phyloP scores from a whole-genome alignment of 441 rosid species.

The Adansonia rubrostipa region DNA sequence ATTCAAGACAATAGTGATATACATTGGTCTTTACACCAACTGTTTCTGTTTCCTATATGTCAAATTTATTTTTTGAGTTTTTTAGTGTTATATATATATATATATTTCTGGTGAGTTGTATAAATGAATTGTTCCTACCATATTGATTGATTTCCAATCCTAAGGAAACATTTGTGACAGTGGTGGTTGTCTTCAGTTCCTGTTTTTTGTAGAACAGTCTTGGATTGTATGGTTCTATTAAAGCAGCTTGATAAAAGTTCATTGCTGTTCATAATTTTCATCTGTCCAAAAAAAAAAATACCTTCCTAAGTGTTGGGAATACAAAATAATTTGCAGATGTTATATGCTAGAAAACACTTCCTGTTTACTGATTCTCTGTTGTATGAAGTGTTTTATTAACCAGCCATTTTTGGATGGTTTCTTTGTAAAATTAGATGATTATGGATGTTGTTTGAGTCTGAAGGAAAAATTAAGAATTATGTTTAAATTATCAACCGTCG shows the following conservation, averaged over 20 bases:
- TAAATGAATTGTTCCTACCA: not conserved
- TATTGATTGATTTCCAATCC: not conserved
- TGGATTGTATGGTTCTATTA: not conserved
- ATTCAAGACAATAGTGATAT: not conserved
- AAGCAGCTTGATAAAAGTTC: not conserved
- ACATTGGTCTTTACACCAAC: not conserved
- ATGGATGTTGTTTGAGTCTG: not conserved
- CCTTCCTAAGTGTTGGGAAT: not conserved
- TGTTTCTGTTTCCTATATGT: not conserved
- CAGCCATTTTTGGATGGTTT: not conserved
- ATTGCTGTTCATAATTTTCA: not conserved
- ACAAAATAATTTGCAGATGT: not conserved
- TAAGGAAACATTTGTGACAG: not conserved
- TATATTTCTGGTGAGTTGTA: not conserved
- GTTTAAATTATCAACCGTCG: not conserved
- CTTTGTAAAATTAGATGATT: not conserved
- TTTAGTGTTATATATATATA: not conserved
- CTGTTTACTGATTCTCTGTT: conserved; percentile 3
- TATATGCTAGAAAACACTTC: not conserved
- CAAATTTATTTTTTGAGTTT: not conserved
- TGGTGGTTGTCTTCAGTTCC: not conserved
- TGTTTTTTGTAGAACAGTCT: not conserved
- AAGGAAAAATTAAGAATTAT: not conserved
- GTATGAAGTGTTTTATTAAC: not conserved
- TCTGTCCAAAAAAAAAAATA: not conserved